A percentile compares a stretch with the other conserved stretches of the same genome.
Conservation (phyloP, 306 rosid genomes). For the Cicer arietinum region DNA sequence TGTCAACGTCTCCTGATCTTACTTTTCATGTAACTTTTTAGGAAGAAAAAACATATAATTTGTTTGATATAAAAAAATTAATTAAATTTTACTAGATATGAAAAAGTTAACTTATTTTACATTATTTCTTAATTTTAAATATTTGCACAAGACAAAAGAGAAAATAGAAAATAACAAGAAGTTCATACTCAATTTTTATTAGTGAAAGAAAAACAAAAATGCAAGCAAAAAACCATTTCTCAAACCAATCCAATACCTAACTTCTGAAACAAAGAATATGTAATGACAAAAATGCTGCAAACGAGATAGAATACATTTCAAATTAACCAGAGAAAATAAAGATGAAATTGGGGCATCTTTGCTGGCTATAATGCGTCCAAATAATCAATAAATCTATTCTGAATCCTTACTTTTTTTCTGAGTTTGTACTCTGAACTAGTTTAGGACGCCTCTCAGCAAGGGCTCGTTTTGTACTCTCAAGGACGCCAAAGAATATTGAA, state of each 20-base stretch:
- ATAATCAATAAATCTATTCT: background rate
- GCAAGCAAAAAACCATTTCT: background rate
- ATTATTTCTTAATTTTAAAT: background rate
- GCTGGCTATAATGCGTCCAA: background rate
- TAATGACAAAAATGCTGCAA: background rate
- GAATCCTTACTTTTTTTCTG: constrained; percentile 31
- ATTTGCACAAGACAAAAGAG: background rate
- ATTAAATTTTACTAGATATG: no score
- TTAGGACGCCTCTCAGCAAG: constrained; percentile 61
- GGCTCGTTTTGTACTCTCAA: constrained; percentile 72
- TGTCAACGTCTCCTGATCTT: no score
- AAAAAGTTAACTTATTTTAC: background rate
- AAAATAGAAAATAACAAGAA: background rate
- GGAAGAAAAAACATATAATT: background rate
- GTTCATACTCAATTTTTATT: background rate
- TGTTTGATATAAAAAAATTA: no score
- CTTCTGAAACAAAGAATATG: background rate
- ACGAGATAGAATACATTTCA: background rate
- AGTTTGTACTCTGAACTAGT: constrained; percentile 1
- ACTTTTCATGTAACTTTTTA: no score
- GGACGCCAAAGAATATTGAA: constrained; percentile 78
- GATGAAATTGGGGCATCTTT: background rate
- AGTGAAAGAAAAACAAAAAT: background rate
- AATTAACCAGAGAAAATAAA: background rate
- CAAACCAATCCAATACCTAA: background rate